phyloP scores from a whole-genome alignment of 805 yeast genomes.

The Candida xyloterini region DNA sequence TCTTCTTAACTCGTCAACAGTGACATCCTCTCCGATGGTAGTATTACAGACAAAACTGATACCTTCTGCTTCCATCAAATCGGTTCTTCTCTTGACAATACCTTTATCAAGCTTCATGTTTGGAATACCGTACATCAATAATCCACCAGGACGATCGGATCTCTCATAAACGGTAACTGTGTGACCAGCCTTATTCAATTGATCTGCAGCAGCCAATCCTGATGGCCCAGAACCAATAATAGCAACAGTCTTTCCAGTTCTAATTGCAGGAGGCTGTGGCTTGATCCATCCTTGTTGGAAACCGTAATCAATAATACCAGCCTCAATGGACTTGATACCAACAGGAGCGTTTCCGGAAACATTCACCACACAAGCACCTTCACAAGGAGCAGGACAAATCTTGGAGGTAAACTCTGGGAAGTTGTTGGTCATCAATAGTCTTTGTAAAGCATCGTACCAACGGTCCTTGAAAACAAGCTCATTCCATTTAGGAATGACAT shows the following conservation, averaged over 20 bases:
- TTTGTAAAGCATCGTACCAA: conserved; percentile 91
- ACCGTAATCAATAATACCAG: conserved; percentile 94
- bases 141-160: conserved; percentile 93
- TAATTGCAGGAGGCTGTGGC: conserved; percentile 71
- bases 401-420: conserved; percentile 98
- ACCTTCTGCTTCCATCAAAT: conserved; percentile 88
- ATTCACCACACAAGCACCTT: conserved; percentile 85
- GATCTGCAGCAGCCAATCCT: conserved; percentile 96
- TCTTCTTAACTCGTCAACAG: conserved; percentile 63
- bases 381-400: conserved; percentile 99
- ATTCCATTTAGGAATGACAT: conserved; percentile 97
- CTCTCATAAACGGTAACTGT: conserved; percentile 88
- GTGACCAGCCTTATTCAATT: conserved; percentile 95
- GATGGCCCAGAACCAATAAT: conserved; percentile 96
- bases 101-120: conserved; percentile 96
- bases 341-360: conserved; percentile 94
- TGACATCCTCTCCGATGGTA: conserved; percentile 80
- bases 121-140: conserved; percentile 98
- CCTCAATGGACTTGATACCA: conserved; percentile 93
- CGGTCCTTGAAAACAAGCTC: conserved; percentile 92
- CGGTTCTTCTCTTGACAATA: conserved; percentile 89
- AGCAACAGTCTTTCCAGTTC: conserved; percentile 86
- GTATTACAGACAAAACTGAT: conserved; percentile 71
- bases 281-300: conserved; percentile 95
- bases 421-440: conserved; percentile 92